Percentiles rank a stretch among this genome's conserved stretches.
Evolutionary conservation across 1,139 yeast genomes (phyloP).

Genomic region (Protomyces pachydermus): DNA sequence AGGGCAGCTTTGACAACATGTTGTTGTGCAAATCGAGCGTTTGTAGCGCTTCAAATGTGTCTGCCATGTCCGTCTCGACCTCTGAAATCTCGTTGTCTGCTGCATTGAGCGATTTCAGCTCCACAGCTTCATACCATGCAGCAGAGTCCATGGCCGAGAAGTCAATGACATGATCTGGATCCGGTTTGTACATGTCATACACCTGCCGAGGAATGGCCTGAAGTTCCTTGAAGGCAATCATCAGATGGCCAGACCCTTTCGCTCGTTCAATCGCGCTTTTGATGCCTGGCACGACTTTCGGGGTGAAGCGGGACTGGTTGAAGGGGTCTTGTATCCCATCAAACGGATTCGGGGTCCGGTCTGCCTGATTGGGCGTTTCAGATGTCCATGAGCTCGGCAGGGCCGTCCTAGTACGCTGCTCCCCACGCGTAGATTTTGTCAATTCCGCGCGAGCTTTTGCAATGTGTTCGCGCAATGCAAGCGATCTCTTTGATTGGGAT

Average conservation of each 20-base stretch:
- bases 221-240: constrained; percentile 6
- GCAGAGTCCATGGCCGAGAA: constrained; percentile 3
- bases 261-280: constrained; percentile 5
- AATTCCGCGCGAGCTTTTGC: constrained; percentile 20
- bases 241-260: constrained; percentile 3
- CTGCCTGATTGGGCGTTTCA: not conserved
- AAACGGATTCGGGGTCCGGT: not conserved
- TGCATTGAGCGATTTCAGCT: constrained; percentile 7
- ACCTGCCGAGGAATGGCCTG: constrained; percentile 4
- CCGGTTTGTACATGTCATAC: constrained; percentile 22
- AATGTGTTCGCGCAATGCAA: constrained; percentile 14
- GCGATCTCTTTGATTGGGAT: not conserved
- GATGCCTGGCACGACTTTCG: not conserved
- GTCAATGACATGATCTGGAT: constrained; percentile 23
- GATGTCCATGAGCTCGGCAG: not conserved
- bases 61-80: not conserved
- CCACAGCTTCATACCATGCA: constrained; percentile 16
- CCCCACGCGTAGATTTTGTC: constrained; percentile 1
- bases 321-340: constrained; percentile 16
- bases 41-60: constrained; percentile 1
- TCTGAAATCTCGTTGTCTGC: constrained; percentile 16
- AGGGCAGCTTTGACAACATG: not conserved
- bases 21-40: constrained; percentile 21
- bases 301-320: constrained; percentile 6
- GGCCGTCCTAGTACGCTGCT: not conserved